These are phyloP conservation scores for Mycosarcoma mackinlayi DNA, from an alignment of 1,284 basidiomycete species.

Conservation along the genomic window DNA sequence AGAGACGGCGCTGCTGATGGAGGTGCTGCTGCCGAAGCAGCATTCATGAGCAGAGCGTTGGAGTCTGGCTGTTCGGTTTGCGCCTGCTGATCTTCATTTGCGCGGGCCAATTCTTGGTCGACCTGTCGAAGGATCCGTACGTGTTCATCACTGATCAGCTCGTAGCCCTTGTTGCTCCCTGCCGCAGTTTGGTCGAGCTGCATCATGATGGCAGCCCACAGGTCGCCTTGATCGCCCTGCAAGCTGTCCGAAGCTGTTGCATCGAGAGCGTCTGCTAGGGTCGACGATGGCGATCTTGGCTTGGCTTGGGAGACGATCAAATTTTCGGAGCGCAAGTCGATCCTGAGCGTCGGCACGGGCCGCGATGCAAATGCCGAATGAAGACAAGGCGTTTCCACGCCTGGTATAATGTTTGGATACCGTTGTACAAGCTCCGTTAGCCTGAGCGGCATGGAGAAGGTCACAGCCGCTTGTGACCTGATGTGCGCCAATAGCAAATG, in stretches of 20 bases:
- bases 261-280: slow-evolving; percentile 42
- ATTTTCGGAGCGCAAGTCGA: slow-evolving; percentile 51
- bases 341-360: slow-evolving; percentile 25
- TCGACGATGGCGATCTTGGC: slow-evolving; percentile 35
- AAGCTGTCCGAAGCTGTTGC: slow-evolving; percentile 25
- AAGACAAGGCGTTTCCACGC: slow-evolving; percentile 17
- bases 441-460: slow-evolving; percentile 52
- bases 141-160: slow-evolving; percentile 52
- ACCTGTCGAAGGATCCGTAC: slow-evolving; percentile 43
- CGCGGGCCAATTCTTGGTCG: slow-evolving; percentile 18
- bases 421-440: slow-evolving; percentile 49
- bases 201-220: slow-evolving; percentile 37
- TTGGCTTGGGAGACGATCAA: slow-evolving; percentile 36
- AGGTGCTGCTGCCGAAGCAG: neutral
- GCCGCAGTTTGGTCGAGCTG: slow-evolving; percentile 13
- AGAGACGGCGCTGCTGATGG: neutral
- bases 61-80: neutral
- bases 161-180: slow-evolving; percentile 1
- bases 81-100: neutral
- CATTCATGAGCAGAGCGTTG: neutral
- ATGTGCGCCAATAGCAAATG: slow-evolving; percentile 59
- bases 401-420: slow-evolving; percentile 41
- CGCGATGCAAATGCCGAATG: slow-evolving; percentile 27
- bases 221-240: slow-evolving; percentile 25
- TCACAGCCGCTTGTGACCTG: slow-evolving; percentile 44